Percentiles rank a stretch among this genome's conserved stretches.
These are phyloP conservation scores for Craterostigma plantagineum DNA, from an alignment of 257 asterid species.

Conservation along the genomic window DNA sequence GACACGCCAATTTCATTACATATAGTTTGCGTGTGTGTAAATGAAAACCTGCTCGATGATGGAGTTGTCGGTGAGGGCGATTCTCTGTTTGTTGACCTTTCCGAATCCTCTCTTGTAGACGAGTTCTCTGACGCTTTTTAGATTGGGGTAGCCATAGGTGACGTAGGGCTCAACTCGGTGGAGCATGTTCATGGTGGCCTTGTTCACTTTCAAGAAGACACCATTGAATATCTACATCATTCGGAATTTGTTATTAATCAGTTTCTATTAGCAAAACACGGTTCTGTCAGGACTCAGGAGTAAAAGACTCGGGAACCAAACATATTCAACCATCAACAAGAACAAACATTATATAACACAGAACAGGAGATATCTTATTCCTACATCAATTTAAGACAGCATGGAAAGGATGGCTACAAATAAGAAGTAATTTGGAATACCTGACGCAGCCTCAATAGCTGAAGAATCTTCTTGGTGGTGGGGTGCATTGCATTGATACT, in stretches of 20 bases:
- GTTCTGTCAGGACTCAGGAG: too few relatives aligned
- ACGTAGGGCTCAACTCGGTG: conserved; percentile 36
- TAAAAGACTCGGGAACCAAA: not conserved
- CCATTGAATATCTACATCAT: conserved; percentile 27
- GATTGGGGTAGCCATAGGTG: conserved; percentile 17
- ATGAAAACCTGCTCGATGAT: not conserved
- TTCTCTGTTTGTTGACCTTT: not conserved
- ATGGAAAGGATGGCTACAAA: not conserved
- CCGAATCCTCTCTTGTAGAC: not conserved
- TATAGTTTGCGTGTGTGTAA: too few relatives aligned
- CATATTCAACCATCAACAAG: not conserved
- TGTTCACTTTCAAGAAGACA: conserved; percentile 32
- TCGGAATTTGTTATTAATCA: too few relatives aligned
- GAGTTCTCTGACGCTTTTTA: not conserved
- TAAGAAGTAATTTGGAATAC: not conserved
- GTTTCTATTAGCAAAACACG: too few relatives aligned
- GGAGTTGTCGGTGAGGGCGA: not conserved
- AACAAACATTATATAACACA: not conserved
- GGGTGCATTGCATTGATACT: conserved; percentile 46
- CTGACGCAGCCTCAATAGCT: conserved; percentile 37
- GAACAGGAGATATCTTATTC: not conserved
- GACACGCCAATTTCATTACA: too few relatives aligned
- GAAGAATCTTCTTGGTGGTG: conserved; percentile 28
- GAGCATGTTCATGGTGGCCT: conserved; percentile 34
- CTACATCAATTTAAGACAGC: not conserved